Evolutionary conservation across 1,284 basidiomycete genomes (phyloP).

Genomic region (Meira miltonrushii): DNA sequence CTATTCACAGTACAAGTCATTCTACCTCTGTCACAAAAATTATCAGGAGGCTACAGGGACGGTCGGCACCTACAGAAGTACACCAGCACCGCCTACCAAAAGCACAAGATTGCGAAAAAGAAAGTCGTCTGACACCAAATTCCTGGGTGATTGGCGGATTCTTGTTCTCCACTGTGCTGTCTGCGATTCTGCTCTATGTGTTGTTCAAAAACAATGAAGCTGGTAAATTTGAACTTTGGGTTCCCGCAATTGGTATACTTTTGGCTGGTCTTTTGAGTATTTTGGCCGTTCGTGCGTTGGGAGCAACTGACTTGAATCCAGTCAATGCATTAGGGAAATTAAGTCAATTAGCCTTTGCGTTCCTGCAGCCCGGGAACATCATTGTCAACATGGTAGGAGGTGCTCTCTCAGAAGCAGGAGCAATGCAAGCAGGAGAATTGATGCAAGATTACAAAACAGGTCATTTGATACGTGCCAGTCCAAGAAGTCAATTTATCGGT

Average conservation of each 20-base stretch:
- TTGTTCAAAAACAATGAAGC: slow-evolving; percentile 86
- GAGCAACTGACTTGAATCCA: slow-evolving; percentile 49
- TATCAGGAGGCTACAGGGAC: background rate
- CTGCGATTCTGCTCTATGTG: slow-evolving; percentile 73
- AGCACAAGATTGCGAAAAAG: slow-evolving; percentile 57
- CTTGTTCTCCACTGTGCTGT: slow-evolving; percentile 62
- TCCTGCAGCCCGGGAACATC: slow-evolving; percentile 77
- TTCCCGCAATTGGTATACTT: slow-evolving; percentile 75
- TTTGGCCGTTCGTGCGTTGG: slow-evolving; percentile 58
- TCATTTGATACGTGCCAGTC: slow-evolving; percentile 62
- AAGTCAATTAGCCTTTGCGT: slow-evolving; percentile 85
- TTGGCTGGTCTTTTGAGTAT: slow-evolving; percentile 78
- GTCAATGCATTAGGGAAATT: slow-evolving; percentile 82
- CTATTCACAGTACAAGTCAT: slow-evolving; percentile 54
- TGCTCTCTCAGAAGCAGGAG: slow-evolving; percentile 91
- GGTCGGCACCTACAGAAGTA: background rate
- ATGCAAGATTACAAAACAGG: slow-evolving; percentile 99
- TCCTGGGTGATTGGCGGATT: slow-evolving; percentile 73
- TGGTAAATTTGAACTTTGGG: slow-evolving; percentile 68
- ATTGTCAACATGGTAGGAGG: slow-evolving; percentile 95
- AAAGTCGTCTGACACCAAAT: slow-evolving; percentile 75
- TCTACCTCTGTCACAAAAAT: background rate
- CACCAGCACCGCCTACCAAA: background rate
- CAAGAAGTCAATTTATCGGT: slow-evolving; percentile 52
- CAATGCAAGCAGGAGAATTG: slow-evolving; percentile 91